phyloP scores from a whole-genome alignment of 2,329 filamentous ascomycete genomes.

The Fusarium pininemorale region DNA sequence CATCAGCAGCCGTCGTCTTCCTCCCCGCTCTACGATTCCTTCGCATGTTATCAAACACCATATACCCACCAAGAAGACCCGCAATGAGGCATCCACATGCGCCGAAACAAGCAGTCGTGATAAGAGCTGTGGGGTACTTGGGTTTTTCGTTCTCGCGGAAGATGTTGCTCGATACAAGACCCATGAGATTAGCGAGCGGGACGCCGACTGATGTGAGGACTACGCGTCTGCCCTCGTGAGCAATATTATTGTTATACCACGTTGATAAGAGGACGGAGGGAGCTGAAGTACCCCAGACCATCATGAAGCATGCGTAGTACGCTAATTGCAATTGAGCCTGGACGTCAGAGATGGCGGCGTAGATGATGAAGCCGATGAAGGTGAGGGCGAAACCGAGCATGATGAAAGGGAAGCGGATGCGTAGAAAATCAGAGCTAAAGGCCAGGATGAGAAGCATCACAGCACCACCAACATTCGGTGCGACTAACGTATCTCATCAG shows the following conservation, averaged over 20 bases:
- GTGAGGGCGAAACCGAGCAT: slow-evolving; percentile 10
- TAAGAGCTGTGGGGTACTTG: slow-evolving; percentile 72
- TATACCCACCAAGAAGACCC: slow-evolving; percentile 64
- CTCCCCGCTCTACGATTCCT: slow-evolving; percentile 5
- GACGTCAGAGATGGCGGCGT: slow-evolving; percentile 10
- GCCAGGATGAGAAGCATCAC: slow-evolving; percentile 14
- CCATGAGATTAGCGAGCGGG: slow-evolving; percentile 41
- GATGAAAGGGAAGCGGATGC: slow-evolving; percentile 2
- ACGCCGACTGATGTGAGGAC: slow-evolving; percentile 10
- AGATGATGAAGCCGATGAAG: slow-evolving; percentile 9
- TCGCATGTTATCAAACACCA: slow-evolving; percentile 61
- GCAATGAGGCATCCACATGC: slow-evolving; percentile 67
- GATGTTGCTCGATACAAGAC: slow-evolving; percentile 73
- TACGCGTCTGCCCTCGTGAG: rapidly evolving
- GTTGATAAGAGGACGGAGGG: slow-evolving; percentile 6
- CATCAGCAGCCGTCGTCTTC: slow-evolving; percentile 5
- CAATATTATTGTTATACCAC: background rate
- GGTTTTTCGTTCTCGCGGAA: slow-evolving; percentile 71
- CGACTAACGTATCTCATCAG: background rate
- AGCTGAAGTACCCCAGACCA: slow-evolving; percentile 14
- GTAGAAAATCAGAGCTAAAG: slow-evolving; percentile 5
- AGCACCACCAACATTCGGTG: slow-evolving; percentile 1
- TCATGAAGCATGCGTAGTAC: slow-evolving; percentile 16
- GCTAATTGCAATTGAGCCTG: background rate
- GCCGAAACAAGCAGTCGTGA: slow-evolving; percentile 72